Evolutionary conservation across 208 protist genomes (phyloP), one percentile per base, ranked within the genome.

Genomic region (Acanthamoeba triangularis): DNA sequence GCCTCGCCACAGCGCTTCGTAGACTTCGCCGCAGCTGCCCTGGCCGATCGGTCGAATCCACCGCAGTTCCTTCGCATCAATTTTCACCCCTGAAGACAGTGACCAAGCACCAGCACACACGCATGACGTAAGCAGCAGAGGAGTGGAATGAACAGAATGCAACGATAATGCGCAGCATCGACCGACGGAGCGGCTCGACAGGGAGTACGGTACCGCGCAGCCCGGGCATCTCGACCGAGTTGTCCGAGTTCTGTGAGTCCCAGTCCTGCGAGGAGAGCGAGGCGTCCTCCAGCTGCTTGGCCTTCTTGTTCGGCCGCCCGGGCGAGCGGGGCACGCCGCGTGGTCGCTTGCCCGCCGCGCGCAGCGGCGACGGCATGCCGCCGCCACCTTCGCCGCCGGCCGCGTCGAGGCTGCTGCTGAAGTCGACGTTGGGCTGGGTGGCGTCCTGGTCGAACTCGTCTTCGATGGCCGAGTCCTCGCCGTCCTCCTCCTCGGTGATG

Each of bases 241-340:
- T 92, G 20, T 92, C 85, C 28, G 85, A 92, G 85, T 92, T 92
- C 30, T 92, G 85, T 33, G 85, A 92, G 85, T 92, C 85, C 49
- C 33, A 49, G 41, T 61, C 47, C 23, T 87, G 47, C 11, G 41
- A 59, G 18, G 78, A 87, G 78, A 59, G 78, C 30, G 78, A 59
- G 11, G 78, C 41, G 41, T 44, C n/a, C 41, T 87, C 78, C 16
- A 87, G 25, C 18, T 16, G 18, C 28, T 74, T 74, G 65, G 28
- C 28, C 78, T 87, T 87, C 33, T 87, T 87, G 47, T 56, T 54
- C n/a, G 78, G 47, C 41, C 78, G 78, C 37, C n/a, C 28, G 78
- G 41, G 28, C 13, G 41, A 61, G 78, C 18, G 4, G 30, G 18
- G 18, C 69, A 20, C 41, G 8, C 10, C 41, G 47, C 78, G 78